Conservation (phyloP, 371 early-diverging fungal genomes). For the Funneliformis caledonium region DNA sequence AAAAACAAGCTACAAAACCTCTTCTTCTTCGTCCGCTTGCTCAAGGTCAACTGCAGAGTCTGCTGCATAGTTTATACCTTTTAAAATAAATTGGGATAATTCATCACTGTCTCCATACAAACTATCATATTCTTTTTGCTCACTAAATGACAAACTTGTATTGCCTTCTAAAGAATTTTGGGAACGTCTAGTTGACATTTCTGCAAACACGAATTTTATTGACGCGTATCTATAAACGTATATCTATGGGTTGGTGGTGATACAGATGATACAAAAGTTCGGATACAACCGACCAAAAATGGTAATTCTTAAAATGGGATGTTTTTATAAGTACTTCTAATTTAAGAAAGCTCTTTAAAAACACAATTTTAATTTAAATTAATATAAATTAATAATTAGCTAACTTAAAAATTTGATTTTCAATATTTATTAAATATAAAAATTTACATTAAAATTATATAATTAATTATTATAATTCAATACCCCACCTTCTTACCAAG, state of each 20-base stretch:
- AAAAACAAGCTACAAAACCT: neutral
- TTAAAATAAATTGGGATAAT: neutral
- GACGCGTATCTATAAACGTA: neutral
- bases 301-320: too few species aligned
- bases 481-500: neutral
- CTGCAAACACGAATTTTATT: neutral
- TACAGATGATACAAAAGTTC: too few species aligned
- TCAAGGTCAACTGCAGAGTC: conserved; percentile 27
- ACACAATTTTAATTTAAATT: too few species aligned
- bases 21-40: neutral
- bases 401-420: too few species aligned
- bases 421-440: too few species aligned
- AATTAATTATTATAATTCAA: too few species aligned
- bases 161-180: neutral
- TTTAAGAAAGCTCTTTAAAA: too few species aligned
- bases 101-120: conserved; percentile 1
- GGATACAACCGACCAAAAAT: too few species aligned
- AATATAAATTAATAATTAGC: too few species aligned
- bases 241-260: too few species aligned
- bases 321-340: too few species aligned
- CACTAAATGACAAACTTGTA: neutral
- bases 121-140: conserved; percentile 3
- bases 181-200: neutral
- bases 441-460: too few species aligned
- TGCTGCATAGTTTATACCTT: conserved; percentile 4